A percentile compares a stretch with the other conserved stretches of the same genome.
phyloP scores from a whole-genome alignment of 1,284 basidiomycete genomes.

The Lentinus polychrous region DNA sequence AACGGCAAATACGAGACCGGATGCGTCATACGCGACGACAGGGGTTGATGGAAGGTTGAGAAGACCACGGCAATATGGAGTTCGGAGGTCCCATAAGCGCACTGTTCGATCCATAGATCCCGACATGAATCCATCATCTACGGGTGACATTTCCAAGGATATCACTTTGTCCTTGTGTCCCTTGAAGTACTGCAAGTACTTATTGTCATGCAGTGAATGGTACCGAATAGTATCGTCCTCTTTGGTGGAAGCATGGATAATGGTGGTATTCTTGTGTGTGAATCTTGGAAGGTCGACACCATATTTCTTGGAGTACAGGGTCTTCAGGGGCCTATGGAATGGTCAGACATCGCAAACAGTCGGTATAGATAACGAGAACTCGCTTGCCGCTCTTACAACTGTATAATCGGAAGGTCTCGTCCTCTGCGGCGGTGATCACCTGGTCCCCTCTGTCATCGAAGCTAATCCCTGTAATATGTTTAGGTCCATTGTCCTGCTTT shows the following conservation, averaged over 20 bases:
- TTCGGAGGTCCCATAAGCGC: constrained; percentile 92
- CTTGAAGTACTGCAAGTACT: constrained; percentile 91
- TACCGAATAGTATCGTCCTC: constrained; percentile 94
- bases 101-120: constrained; percentile 92
- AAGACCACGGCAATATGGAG: constrained; percentile 68
- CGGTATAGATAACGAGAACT: constrained; percentile 39
- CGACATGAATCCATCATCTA: constrained; percentile 94
- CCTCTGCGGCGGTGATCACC: constrained; percentile 85
- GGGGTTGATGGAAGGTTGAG: constrained; percentile 69
- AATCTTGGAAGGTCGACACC: constrained; percentile 92
- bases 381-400: constrained; percentile 88
- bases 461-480: constrained; percentile 80
- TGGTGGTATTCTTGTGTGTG: constrained; percentile 82
- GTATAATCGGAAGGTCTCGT: constrained; percentile 89
- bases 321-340: constrained; percentile 58
- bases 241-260: constrained; percentile 92
- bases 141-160: constrained; percentile 87
- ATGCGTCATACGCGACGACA: constrained; percentile 85
- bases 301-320: constrained; percentile 91
- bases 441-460: constrained; percentile 91
- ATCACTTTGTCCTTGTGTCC: constrained; percentile 89
- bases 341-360: constrained; percentile 22
- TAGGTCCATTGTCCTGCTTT: constrained; percentile 37
- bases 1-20: constrained; percentile 89
- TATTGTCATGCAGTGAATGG: constrained; percentile 93